A percentile compares a stretch with the other conserved stretches of the same genome.
These are phyloP conservation scores for Pseudogymnoascus sp. DNA, from an alignment of 2,329 filamentous ascomycete species.

Conservation along the genomic window DNA sequence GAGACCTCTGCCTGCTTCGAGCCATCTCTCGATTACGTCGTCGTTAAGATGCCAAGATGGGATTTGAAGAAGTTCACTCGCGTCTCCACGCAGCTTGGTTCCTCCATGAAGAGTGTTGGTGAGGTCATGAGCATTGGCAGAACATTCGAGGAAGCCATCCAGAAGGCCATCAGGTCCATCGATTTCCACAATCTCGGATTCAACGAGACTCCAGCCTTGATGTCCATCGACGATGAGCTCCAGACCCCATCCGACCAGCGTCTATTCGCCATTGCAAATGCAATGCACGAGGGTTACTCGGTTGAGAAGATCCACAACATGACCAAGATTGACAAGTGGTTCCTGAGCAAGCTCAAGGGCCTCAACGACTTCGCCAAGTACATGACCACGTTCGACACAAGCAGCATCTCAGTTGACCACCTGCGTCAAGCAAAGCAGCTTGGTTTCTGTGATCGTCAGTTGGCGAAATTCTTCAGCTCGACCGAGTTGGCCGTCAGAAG, in stretches of 20 bases:
- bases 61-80: slow-evolving; percentile 98
- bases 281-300: slow-evolving; percentile 88
- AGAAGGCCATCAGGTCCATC: slow-evolving; percentile 93
- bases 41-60: slow-evolving; percentile 98
- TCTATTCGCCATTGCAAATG: slow-evolving; percentile 94
- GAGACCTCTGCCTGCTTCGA: slow-evolving; percentile 97
- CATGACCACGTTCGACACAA: slow-evolving; percentile 60
- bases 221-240: slow-evolving; percentile 92
- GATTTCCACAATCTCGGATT: slow-evolving; percentile 95
- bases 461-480: slow-evolving; percentile 89
- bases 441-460: slow-evolving; percentile 87
- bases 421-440: slow-evolving; percentile 84
- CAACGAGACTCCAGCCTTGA: slow-evolving; percentile 76
- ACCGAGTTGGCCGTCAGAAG: slow-evolving; percentile 87
- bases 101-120: slow-evolving; percentile 99
- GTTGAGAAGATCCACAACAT: slow-evolving; percentile 98
- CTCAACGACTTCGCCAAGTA: slow-evolving; percentile 81
- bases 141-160: slow-evolving; percentile 96
- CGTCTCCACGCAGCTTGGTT: slow-evolving; percentile 90
- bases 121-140: slow-evolving; percentile 98
- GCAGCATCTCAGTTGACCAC: slow-evolving; percentile 58
- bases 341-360: slow-evolving; percentile 83
- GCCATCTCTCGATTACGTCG: slow-evolving; percentile 94
- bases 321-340: slow-evolving; percentile 99
- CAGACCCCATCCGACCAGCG: slow-evolving; percentile 97